These are phyloP conservation scores for Paradendryphiella salina DNA, from an alignment of 2,329 filamentous ascomycete species.

Conservation along the genomic window DNA sequence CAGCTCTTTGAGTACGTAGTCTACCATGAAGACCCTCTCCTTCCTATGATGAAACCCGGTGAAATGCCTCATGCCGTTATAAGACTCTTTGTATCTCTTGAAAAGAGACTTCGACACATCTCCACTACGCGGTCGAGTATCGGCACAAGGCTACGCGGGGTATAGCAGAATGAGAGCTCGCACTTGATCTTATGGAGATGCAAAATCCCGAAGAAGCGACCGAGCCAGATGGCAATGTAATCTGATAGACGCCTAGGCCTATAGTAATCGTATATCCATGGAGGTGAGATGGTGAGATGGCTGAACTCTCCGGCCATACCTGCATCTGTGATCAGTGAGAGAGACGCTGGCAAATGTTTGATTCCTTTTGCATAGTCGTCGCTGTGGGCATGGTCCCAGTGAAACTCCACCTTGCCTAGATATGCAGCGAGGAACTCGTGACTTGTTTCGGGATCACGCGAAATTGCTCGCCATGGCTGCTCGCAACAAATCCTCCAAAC, in stretches of 20 bases:
- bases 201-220: neutral
- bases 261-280: neutral
- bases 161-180: neutral
- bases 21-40: neutral
- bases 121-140: neutral
- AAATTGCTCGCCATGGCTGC: neutral
- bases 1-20: neutral
- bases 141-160: neutral
- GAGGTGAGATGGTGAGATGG: neutral
- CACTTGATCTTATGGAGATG: neutral
- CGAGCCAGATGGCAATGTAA: neutral
- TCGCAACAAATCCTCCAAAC: neutral
- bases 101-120: no score
- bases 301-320: neutral
- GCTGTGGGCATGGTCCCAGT: neutral
- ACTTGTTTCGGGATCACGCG: neutral
- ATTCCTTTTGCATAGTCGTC: no score
- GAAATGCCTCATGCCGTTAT: no score
- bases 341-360: neutral
- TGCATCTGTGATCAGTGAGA: neutral
- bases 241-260: neutral
- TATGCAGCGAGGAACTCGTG: neutral
- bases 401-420: neutral
- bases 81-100: no score
- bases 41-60: neutral